phyloP scores from a whole-genome alignment of 2,329 filamentous ascomycete species.

The Thielaviopsis euricoi region DNA sequence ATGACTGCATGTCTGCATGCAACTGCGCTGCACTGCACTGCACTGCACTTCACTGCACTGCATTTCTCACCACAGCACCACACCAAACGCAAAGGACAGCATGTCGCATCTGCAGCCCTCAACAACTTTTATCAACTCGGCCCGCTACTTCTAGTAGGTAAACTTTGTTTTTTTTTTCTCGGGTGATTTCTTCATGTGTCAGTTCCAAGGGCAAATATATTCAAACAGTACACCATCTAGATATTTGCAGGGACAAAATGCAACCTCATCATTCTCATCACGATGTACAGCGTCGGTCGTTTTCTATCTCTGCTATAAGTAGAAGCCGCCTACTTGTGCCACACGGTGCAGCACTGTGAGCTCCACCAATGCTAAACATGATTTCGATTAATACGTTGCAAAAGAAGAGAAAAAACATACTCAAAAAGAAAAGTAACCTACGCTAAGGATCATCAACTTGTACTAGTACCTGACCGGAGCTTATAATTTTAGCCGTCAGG shows the following conservation, averaged over 20 bases:
- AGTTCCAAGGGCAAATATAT: no score
- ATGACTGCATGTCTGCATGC: not conserved
- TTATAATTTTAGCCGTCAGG: not conserved
- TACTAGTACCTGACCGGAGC: not conserved
- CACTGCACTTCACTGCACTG: not conserved
- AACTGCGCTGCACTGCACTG: no score
- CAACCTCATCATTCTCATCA: no score
- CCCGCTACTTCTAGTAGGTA: not conserved
- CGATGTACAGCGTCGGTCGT: no score
- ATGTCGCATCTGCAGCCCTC: not conserved
- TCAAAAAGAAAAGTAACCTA: not conserved
- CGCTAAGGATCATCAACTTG: not conserved
- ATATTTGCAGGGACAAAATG: no score
- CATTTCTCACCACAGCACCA: not conserved
- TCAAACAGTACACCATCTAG: no score
- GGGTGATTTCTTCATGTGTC: no score
- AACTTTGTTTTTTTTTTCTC: no score
- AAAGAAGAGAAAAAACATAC: no score
- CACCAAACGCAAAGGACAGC: not conserved
- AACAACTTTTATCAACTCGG: not conserved
- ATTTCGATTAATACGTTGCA: no score
- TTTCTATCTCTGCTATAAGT: not conserved
- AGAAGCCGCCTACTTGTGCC: not conserved
- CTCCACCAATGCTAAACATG: not conserved
- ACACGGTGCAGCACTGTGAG: not conserved